Percentiles rank a stretch among this genome's conserved stretches.
These are phyloP conservation scores for Eucalyptus dawsonii DNA, from an alignment of 345 rosid species.

Conservation along the genomic window DNA sequence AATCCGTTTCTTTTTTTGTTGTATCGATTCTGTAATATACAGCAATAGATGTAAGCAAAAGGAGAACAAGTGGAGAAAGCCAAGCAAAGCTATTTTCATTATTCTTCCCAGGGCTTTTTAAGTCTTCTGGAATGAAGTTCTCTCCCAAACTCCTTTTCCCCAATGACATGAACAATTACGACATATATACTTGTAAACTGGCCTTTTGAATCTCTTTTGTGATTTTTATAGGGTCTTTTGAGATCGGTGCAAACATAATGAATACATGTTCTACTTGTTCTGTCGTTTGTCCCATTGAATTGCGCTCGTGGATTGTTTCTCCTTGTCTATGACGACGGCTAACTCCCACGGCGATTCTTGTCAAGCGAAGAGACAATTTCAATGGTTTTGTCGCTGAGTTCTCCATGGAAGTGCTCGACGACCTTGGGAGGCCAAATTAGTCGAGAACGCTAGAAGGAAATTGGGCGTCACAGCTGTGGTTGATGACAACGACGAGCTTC, in stretches of 20 bases:
- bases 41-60: not conserved
- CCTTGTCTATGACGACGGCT: not conserved
- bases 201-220: not conserved
- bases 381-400: constrained; percentile 24
- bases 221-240: not conserved
- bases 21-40: not conserved
- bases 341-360: not conserved
- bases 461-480: not conserved
- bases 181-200: not conserved
- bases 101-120: not conserved
- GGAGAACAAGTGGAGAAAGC: not conserved
- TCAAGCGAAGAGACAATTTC: not conserved
- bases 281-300: not conserved
- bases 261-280: not conserved
- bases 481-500: not conserved
- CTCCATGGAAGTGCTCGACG: constrained; percentile 34
- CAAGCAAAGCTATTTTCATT: not conserved
- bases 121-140: not conserved
- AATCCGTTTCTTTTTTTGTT: not conserved
- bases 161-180: not conserved
- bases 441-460: constrained; percentile 39
- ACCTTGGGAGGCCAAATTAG: constrained; percentile 19
- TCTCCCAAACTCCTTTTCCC: not conserved
- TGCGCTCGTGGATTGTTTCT: not conserved
- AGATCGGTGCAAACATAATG: not conserved